Evolutionary conservation across 768 basidiomycete species (phyloP).

Genomic region (Naganishia friedmannii): DNA sequence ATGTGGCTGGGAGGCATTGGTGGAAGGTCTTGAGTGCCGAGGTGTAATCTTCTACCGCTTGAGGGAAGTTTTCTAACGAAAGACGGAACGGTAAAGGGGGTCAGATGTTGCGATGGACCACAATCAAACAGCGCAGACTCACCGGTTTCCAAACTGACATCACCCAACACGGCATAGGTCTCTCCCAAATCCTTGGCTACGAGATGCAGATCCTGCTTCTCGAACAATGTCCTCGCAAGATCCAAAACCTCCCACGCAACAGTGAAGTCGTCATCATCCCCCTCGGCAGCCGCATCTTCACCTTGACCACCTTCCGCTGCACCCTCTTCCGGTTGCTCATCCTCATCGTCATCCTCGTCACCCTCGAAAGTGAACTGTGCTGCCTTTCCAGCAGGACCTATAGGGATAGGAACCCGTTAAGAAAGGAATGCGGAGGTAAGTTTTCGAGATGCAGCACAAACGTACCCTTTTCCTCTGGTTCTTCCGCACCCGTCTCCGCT

Average conservation of each 20-base stretch:
- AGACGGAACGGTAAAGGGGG: not conserved
- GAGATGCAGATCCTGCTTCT: constrained; percentile 54
- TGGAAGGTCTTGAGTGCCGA: constrained; percentile 71
- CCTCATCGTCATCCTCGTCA: constrained; percentile 53
- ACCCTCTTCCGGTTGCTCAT: constrained; percentile 61
- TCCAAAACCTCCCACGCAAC: constrained; percentile 98
- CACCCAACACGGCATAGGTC: constrained; percentile 83
- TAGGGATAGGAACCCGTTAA: not conserved
- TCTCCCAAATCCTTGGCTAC: constrained; percentile 81
- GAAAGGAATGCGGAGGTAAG: not conserved
- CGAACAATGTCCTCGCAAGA: constrained; percentile 80
- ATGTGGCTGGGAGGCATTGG: constrained; percentile 74
- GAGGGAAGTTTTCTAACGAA: constrained; percentile 83
- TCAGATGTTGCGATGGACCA: not conserved
- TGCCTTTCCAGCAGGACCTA: not conserved
- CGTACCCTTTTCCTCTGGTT: constrained; percentile 58
- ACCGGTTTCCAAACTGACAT: constrained; percentile 97
- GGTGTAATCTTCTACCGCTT: constrained; percentile 83
- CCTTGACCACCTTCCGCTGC: constrained; percentile 65
- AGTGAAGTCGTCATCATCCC: constrained; percentile 92
- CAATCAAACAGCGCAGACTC: constrained; percentile 39
- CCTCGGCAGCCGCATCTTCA: constrained; percentile 54
- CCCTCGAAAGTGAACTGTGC: constrained; percentile 54
- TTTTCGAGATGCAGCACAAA: constrained; percentile 57
- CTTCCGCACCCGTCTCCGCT: constrained; percentile 51